Base-by-base conservation (phyloP, 1,284 basidiomycete genomes). In the Somion occarium region DNA sequence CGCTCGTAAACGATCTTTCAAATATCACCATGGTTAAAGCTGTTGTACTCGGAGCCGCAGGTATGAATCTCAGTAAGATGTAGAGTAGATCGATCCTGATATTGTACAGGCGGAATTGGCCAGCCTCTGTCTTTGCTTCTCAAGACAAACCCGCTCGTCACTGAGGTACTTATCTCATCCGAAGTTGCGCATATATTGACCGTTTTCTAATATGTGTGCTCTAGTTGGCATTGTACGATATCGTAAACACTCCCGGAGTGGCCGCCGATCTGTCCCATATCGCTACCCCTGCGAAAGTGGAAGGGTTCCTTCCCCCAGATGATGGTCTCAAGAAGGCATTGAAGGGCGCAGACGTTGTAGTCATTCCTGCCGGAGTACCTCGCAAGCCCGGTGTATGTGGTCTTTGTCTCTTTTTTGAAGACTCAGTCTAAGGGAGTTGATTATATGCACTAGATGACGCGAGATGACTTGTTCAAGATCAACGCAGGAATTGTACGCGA, bases 351-450 rank as follows among this genome's bases (percentile, higher is more conserved):
- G 84, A 98, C 60, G 67, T 98, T 58, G 85, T 99, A 63, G 83
- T 99, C 61, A 98, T 99, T 69, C 97, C 97, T 55, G 97, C 96
- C 61, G 96, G 97, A 73, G 88, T 98, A 9, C 96, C 97, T 55
- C 82, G 97, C 62, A 99, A 99, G 75, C 93, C 93, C 63, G 92
- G 92, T 54, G 88, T 91, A 65, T 59, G 87, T 77, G 45, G 25
- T 34, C 30, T 7, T 34, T 7, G 7, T 34, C 30, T 34, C 7
- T 34, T 15, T 46, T 49, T 38, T 18, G 18, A 27, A 44, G 34
- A 48, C 49, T 56, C 9, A 53, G 44, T 15, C 34, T 38, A 9
- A 45, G 37, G 15, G 23, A 26, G 24, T 39, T 52, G 23, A 50
- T 27, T 27, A 18, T 53, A 44, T 59, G 45, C 48, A 50, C 9